A percentile compares a stretch with the other conserved stretches of the same genome.
Evolutionary conservation across 2,329 filamentous ascomycete genomes (phyloP).

Genomic region (Penicillium sp.): DNA sequence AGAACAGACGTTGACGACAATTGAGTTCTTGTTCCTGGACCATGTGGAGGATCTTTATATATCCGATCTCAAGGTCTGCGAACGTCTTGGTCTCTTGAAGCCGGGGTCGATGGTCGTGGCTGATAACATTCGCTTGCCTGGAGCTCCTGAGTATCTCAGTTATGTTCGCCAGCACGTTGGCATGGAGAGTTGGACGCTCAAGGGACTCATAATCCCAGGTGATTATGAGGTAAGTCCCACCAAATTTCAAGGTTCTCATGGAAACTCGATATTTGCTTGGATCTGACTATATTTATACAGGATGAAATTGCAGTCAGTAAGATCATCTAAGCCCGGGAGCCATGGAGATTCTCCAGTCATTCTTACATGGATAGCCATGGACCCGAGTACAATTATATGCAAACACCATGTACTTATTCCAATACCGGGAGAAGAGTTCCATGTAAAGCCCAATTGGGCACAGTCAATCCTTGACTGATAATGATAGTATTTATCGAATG

Average conservation of each 20-base stretch:
- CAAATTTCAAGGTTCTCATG: too few relatives aligned
- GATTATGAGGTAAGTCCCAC: conserved; percentile 9
- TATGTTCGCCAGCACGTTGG: conserved; percentile 9
- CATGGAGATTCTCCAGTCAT: too few relatives aligned
- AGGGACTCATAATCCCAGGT: conserved; percentile 14
- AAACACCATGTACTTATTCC: not conserved
- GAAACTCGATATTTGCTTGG: not conserved
- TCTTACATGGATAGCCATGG: too few relatives aligned
- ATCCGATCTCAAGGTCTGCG: conserved; percentile 7
- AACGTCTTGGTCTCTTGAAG: conserved; percentile 3
- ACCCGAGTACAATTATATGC: too few relatives aligned
- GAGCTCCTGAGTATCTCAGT: conserved; percentile 12
- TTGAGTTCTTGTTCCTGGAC: conserved; percentile 17
- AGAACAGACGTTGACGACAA: not conserved
- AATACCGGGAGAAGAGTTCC: not conserved
- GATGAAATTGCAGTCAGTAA: not conserved
- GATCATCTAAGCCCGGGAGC: not conserved
- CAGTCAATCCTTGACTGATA: too few relatives aligned
- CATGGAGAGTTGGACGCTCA: conserved; percentile 12
- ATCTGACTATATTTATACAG: not conserved
- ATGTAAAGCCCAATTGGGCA: too few relatives aligned
- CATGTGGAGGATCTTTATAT: conserved; percentile 15
- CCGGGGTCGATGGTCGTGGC: conserved; percentile 14
- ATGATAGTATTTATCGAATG: too few relatives aligned
- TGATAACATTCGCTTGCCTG: conserved; percentile 15